These are phyloP conservation scores for Xylaria sp. DNA, from an alignment of 2,329 filamentous ascomycete genomes.

Conservation along the genomic window DNA sequence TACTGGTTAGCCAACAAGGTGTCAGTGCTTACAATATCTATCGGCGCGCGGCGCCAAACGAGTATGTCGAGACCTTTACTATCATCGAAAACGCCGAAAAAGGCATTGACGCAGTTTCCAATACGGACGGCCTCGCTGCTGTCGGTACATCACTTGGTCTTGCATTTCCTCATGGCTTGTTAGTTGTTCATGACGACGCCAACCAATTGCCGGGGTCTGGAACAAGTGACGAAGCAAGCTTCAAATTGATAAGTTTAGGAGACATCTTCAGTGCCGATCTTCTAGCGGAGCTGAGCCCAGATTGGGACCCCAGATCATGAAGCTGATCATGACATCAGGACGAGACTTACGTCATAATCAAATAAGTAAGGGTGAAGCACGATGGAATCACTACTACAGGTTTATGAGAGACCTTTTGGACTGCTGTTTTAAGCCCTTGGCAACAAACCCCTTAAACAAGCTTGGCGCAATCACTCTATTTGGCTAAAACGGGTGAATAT, in stretches of 20 bases:
- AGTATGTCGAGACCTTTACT: constrained; percentile 61
- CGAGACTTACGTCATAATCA: background rate
- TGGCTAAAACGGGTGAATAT: background rate
- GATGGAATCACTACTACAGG: no score
- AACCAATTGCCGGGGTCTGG: constrained; percentile 59
- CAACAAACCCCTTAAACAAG: background rate
- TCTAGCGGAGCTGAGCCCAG: constrained; percentile 50
- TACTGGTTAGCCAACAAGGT: constrained; percentile 63
- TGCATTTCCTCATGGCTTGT: constrained; percentile 54
- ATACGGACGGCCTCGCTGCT: constrained; percentile 62
- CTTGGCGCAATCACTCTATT: constrained; percentile 3
- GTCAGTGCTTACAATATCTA: constrained; percentile 64
- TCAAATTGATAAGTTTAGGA: constrained; percentile 59
- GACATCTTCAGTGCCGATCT: constrained; percentile 52
- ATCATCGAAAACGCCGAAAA: constrained; percentile 54
- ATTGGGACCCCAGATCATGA: constrained; percentile 53
- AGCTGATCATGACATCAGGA: constrained; percentile 11
- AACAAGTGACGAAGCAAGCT: constrained; percentile 59
- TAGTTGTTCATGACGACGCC: constrained; percentile 64
- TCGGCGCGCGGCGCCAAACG: constrained; percentile 58
- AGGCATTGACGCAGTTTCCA: constrained; percentile 60
- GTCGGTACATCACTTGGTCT: constrained; percentile 56
- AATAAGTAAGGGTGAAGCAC: no score
- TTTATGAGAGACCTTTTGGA: no score
- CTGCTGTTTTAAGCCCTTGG: background rate